phyloP scores from a whole-genome alignment of 257 asterid genomes.

The Voacanga thouarsii region DNA sequence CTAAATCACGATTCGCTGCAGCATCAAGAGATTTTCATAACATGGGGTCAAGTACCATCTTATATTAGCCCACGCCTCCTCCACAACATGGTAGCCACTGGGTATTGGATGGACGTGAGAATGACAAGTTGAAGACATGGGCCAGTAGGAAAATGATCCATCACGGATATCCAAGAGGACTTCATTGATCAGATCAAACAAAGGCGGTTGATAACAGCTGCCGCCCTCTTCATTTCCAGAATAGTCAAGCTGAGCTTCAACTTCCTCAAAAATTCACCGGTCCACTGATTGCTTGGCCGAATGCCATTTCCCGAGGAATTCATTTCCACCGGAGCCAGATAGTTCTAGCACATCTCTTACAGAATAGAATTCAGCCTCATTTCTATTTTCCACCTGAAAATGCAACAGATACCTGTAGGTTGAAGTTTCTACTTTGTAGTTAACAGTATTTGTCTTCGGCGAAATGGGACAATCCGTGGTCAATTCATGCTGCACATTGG shows the following conservation, averaged over 20 bases:
- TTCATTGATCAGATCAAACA: slow-evolving; percentile 67
- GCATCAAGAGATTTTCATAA: slow-evolving; percentile 48
- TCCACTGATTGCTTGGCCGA: slow-evolving; percentile 47
- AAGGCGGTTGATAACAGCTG: slow-evolving; percentile 38
- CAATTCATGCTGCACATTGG: not conserved
- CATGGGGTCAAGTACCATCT: slow-evolving; percentile 33
- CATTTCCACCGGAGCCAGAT: slow-evolving; percentile 54
- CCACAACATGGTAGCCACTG: slow-evolving; percentile 46
- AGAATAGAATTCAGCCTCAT: slow-evolving; percentile 40
- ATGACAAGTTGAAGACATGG: slow-evolving; percentile 36
- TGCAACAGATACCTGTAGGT: slow-evolving; percentile 23
- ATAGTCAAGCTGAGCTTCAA: slow-evolving; percentile 34
- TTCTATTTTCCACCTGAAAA: slow-evolving; percentile 31
- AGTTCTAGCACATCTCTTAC: slow-evolving; percentile 52
- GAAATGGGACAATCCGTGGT: not conserved
- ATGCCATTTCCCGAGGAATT: slow-evolving; percentile 54
- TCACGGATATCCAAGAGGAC: slow-evolving; percentile 52
- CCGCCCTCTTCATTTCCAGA: slow-evolving; percentile 34
- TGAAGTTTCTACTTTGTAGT: slow-evolving; percentile 18
- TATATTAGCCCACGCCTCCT: slow-evolving; percentile 66
- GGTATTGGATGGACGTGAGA: slow-evolving; percentile 56
- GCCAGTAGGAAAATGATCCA: slow-evolving; percentile 66
- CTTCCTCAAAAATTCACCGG: slow-evolving; percentile 56
- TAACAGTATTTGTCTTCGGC: slow-evolving; percentile 8
- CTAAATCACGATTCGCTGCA: slow-evolving; percentile 52